Percentiles rank a stretch among this genome's conserved stretches.
Conservation (phyloP, 495 filamentous ascomycete genomes). For the Tuber indicum region DNA sequence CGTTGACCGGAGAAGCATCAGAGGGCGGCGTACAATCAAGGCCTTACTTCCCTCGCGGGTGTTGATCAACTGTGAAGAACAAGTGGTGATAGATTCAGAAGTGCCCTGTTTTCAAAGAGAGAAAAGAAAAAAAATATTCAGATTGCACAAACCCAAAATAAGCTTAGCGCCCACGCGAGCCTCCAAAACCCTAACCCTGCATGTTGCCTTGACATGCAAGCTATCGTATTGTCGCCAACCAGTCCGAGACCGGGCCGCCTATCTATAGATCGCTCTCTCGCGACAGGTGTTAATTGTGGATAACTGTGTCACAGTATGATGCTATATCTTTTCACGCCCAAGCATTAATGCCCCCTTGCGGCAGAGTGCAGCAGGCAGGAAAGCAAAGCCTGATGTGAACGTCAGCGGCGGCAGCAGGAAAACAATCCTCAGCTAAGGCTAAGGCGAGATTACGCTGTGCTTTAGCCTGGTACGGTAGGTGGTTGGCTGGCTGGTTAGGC, state of each 20-base stretch:
- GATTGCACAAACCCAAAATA: not conserved
- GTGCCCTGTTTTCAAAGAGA: too few relatives aligned
- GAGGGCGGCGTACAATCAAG: not conserved
- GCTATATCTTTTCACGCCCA: not conserved
- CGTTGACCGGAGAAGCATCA: not conserved
- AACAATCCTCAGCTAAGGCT: not conserved
- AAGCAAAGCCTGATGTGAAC: not conserved
- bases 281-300: not conserved
- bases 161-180: not conserved
- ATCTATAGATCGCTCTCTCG: too few relatives aligned
- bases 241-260: not conserved
- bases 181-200: not conserved
- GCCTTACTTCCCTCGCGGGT: not conserved
- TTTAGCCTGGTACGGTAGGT: not conserved
- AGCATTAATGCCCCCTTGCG: not conserved
- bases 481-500: not conserved
- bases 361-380: not conserved
- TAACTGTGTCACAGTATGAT: not conserved
- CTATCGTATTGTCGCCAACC: too few relatives aligned
- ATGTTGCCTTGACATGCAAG: not conserved
- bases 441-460: not conserved
- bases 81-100: not conserved
- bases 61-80: not conserved
- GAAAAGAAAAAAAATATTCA: not conserved
- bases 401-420: not conserved